Percentiles rank a stretch among this genome's conserved stretches.
phyloP scores from a whole-genome alignment of 73 alveolate species.

The Paramecium sexaurelia region DNA sequence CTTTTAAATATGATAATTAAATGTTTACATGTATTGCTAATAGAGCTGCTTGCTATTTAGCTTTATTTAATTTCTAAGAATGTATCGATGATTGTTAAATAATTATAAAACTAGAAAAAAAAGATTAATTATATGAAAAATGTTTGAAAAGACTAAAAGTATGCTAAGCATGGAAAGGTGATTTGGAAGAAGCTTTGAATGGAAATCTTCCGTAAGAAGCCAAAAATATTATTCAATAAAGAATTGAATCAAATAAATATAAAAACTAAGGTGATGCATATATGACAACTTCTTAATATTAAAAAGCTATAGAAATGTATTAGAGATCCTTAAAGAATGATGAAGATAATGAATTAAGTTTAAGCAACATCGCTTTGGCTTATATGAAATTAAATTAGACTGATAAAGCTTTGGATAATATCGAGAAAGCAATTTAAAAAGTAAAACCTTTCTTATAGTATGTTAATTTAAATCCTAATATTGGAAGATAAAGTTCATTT shows the following conservation, averaged over 20 bases:
- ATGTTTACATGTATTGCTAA: conserved; percentile 47
- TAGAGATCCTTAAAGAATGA: background rate
- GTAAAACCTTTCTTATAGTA: conserved; percentile 34
- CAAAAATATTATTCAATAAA: background rate
- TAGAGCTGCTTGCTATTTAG: conserved; percentile 62
- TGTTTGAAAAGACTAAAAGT: conserved; percentile 14
- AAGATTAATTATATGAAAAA: conserved; percentile 37
- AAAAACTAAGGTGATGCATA: conserved; percentile 56
- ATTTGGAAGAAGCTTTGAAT: conserved; percentile 37
- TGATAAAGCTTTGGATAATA: background rate
- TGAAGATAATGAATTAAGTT: conserved; percentile 25
- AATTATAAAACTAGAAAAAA: background rate
- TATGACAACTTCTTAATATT: background rate
- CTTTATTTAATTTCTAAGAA: conserved; percentile 58
- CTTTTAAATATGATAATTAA: conserved; percentile 44
- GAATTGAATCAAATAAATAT: conserved; percentile 7
- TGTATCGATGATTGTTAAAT: conserved; percentile 55
- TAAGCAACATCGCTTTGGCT: conserved; percentile 51
- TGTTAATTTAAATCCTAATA: conserved; percentile 54
- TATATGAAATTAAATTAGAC: background rate
- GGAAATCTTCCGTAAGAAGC: conserved; percentile 10
- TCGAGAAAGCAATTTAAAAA: conserved; percentile 33
- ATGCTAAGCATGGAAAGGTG: conserved; percentile 20
- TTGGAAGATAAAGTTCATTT: conserved; percentile 4
- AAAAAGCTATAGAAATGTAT: conserved; percentile 34